Evolutionary conservation across 2,329 filamentous ascomycete genomes (phyloP).

Genomic region (Beauveria rudraprayagi): DNA sequence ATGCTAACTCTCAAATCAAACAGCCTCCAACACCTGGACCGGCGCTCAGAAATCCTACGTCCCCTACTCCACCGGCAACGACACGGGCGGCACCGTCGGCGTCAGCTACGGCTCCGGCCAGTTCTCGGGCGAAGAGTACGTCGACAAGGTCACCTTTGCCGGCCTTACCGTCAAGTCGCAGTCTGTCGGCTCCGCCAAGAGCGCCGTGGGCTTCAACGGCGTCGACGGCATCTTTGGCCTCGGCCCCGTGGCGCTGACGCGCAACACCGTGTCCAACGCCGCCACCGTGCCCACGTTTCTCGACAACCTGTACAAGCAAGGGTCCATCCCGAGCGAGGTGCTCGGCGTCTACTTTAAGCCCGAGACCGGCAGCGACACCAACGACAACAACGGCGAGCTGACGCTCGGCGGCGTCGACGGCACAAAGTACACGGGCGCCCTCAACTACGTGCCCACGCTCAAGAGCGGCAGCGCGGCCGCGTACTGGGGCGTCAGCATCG

Average conservation of each 20-base stretch:
- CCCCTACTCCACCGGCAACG: conserved; percentile 5
- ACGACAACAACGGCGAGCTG: conserved; percentile 19
- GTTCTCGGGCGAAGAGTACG: conserved; percentile 21
- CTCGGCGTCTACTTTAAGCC: conserved; percentile 22
- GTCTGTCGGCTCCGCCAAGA: conserved; percentile 8
- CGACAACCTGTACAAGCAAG: conserved; percentile 21
- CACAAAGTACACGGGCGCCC: conserved; percentile 15
- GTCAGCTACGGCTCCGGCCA: conserved; percentile 21
- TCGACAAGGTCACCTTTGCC: conserved; percentile 22
- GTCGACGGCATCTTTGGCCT: conserved; percentile 15
- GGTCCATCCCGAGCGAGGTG: conserved; percentile 21
- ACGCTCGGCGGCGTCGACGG: conserved; percentile 18
- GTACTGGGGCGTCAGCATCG: conserved; percentile 20
- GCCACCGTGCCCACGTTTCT: conserved; percentile 20
- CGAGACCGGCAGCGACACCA: conserved; percentile 19
- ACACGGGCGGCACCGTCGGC: conserved; percentile 17
- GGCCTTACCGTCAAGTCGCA: conserved; percentile 18
- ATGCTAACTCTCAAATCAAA: neutral
- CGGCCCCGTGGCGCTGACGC: conserved; percentile 20
- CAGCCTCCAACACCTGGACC: conserved; percentile 19
- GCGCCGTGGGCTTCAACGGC: conserved; percentile 6
- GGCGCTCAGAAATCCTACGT: conserved; percentile 6
- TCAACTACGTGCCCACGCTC: conserved; percentile 16
- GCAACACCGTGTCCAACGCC: conserved; percentile 19
- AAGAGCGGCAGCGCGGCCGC: conserved; percentile 11